phyloP scores from a whole-genome alignment of 2,329 filamentous ascomycete species.

The Ascomycota sp. region DNA sequence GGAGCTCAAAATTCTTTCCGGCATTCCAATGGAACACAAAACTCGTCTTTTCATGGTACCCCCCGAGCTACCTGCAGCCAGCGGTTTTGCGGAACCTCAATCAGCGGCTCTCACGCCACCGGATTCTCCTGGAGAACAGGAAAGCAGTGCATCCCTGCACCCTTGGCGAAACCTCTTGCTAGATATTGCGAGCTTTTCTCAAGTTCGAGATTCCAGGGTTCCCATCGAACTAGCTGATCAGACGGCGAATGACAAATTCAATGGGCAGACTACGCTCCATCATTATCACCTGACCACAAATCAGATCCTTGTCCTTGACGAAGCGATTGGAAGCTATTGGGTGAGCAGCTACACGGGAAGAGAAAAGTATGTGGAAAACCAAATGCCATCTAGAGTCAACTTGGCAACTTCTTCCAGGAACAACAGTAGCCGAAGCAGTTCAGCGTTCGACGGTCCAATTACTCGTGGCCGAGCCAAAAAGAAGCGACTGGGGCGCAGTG shows the following conservation, averaged over 20 bases:
- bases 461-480: slow-evolving; percentile 54
- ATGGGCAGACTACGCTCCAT: slow-evolving; percentile 47
- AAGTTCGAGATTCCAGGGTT: slow-evolving; percentile 9
- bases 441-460: slow-evolving; percentile 34
- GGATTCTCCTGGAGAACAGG: slow-evolving; percentile 16
- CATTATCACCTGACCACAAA: slow-evolving; percentile 49
- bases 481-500: slow-evolving; percentile 46
- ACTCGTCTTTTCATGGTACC: slow-evolving; percentile 55
- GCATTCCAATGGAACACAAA: slow-evolving; percentile 49
- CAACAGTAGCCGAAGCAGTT: slow-evolving; percentile 48
- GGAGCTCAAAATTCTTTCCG: slow-evolving; percentile 46
- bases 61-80: slow-evolving; percentile 18
- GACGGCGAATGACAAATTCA: slow-evolving; percentile 56
- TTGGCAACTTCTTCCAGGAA: slow-evolving; percentile 9
- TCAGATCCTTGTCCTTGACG: slow-evolving; percentile 67
- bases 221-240: slow-evolving; percentile 29
- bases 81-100: slow-evolving; percentile 12
- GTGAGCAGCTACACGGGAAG: slow-evolving; percentile 28
- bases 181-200: slow-evolving; percentile 32
- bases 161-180: slow-evolving; percentile 23
- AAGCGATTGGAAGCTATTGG: slow-evolving; percentile 41
- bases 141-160: slow-evolving; percentile 7
- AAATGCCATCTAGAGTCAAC: slow-evolving; percentile 12
- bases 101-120: slow-evolving; percentile 18
- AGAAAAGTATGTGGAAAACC: slow-evolving; percentile 14